Conservation (phyloP, 2,329 filamentous ascomycete genomes). For the Pestalotiopsis sp. region DNA sequence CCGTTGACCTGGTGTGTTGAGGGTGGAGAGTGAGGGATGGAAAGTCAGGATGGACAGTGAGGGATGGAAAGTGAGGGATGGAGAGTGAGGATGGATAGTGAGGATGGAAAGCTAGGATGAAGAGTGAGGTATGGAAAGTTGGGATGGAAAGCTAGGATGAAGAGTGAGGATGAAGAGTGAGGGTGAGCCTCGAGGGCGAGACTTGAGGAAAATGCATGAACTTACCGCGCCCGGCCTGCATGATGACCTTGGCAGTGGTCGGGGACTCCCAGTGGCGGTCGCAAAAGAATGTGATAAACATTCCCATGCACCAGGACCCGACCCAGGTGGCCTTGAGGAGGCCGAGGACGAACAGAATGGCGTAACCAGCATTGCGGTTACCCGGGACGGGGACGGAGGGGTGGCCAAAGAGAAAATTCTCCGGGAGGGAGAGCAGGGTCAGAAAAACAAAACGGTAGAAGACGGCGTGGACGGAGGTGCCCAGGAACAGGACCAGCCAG, state of each 20-base stretch:
- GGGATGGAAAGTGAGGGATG: no score
- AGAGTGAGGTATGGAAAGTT: background rate
- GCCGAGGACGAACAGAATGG: background rate
- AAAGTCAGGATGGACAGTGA: background rate
- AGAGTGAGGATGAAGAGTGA: background rate
- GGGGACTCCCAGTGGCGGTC: conserved; percentile 15
- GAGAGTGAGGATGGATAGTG: no score
- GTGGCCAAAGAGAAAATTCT: background rate
- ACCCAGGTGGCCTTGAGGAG: conserved; percentile 18
- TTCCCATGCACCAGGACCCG: conserved; percentile 13
- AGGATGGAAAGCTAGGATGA: background rate
- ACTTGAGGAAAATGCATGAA: background rate
- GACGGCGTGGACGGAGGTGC: background rate
- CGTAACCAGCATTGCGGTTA: background rate
- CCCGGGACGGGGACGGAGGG: background rate
- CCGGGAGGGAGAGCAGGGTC: background rate
- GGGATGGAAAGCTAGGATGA: no score
- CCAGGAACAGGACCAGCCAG: background rate
- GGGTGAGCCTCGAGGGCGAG: no score
- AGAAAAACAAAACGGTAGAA: background rate
- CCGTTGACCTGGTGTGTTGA: background rate
- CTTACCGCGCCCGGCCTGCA: background rate
- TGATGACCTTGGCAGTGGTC: background rate
- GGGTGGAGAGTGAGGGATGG: background rate
- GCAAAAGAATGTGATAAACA: conserved; percentile 16